phyloP scores from a whole-genome alignment of 2,329 filamentous ascomycete genomes.

The Dothiorella sarmentorum region DNA sequence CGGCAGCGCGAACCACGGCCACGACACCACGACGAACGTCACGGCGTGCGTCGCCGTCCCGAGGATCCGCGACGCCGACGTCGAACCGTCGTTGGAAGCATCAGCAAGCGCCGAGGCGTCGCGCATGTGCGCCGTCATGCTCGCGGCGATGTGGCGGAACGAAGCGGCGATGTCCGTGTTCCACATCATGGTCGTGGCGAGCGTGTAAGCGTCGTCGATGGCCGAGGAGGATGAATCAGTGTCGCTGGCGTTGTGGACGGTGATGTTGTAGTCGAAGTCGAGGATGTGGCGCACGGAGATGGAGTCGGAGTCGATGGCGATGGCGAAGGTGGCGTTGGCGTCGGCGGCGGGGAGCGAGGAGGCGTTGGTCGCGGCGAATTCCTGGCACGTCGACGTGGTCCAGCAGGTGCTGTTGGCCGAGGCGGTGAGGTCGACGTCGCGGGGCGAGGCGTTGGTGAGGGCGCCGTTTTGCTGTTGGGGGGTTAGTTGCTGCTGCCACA shows the following conservation, averaged over 20 bases:
- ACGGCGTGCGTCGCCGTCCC: not conserved
- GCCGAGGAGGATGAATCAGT: not conserved
- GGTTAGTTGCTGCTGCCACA: not conserved
- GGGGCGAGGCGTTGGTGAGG: not conserved
- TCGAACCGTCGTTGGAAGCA: not conserved
- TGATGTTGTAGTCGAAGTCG: not conserved
- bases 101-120: not conserved
- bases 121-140: not conserved
- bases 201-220: not conserved
- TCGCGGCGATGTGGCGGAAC: not conserved
- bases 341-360: not conserved
- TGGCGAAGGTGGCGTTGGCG: not conserved
- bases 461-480: not conserved
- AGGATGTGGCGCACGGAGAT: not conserved
- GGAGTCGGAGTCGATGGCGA: not conserved
- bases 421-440: slow-evolving; percentile 1
- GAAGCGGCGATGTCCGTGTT: not conserved
- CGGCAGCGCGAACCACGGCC: slow-evolving; percentile 9
- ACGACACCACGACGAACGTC: not conserved
- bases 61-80: not conserved
- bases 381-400: not conserved
- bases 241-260: not conserved
- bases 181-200: not conserved
- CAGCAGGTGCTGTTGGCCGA: not conserved
- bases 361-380: not conserved